Base-by-base conservation (phyloP, 139 green algal species). In the Bryopsis sp. region DNA sequence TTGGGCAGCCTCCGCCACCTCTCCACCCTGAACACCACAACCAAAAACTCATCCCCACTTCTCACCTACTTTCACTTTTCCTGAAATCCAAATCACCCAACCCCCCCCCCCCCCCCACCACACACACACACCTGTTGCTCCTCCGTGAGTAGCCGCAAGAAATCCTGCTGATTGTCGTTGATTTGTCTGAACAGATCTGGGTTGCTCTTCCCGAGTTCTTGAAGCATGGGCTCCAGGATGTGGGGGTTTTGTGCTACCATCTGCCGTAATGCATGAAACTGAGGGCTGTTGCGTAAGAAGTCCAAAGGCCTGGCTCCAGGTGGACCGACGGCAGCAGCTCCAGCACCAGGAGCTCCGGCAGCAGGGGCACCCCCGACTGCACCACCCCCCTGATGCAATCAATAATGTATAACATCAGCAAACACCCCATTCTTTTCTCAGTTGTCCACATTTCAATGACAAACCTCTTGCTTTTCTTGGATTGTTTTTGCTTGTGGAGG, bases 141-240 rank as follows among this genome's bases (percentile, higher is more conserved):
- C 48, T 95, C 67, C 31, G 72, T 94, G 31, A 99, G 78, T 72
- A 99, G 80, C 36, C 71, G 69, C 76, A 99, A 73, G 67, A 99
- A 98, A 64, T 97, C 94, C 33, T 78, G 63, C 70, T 88, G 82
- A 70, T 89, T 58, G 33, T 67, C 65, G 64, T 95, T 91, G 76
- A 97, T 98, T 3, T 89, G 71, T 75, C 88, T 74, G 68, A 97
- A 73, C 72, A 97, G 71, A 60, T 90, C 70, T 1, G 93, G 93
- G 72, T 97, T 94, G 61, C 81, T 74, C 60, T 86, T 85, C 47
- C 88, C 86, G 58, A 98, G 78, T 85, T 98, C 90, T 81, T 97
- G 77, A 36, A 99, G 86, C 94, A 99, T 97, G 38, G 93, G 92
- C 78, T 94, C 89, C 64, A 98, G 77, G 38, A 97, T 90, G 35